Base-by-base conservation (phyloP, 805 yeast species). In the Candida golubevii region DNA sequence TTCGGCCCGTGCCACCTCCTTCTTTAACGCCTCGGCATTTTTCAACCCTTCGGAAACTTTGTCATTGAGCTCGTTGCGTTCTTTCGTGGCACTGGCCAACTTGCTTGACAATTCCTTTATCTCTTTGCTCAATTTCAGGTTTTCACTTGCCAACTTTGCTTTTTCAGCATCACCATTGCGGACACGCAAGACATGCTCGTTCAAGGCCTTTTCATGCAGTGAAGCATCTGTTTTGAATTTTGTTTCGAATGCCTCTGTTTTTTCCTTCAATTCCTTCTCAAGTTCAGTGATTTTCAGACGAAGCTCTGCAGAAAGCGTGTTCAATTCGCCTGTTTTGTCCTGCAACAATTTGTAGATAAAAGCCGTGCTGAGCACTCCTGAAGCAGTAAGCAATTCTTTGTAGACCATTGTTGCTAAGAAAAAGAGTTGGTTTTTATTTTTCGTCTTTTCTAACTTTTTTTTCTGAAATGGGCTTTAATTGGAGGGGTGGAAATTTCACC, bases 311-410 rank as follows among this genome's bases (percentile, higher is more conserved):
- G 42, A 32, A 13, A 38, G 18, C n/a, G 39, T 13, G 23, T 37
- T 26, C 28, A 44, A 36, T 29, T 40, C 43, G 10, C 35, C 45
- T 7, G 43, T 33, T 18, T 47, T 39, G 23, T 39, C 43, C 30
- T 45, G 42, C 43, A 40, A 43, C 43, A 47, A 37, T 32, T 38
- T 36, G 31, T 43, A 47, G 35, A 45, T 39, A 32, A 44, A 32
- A 8, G 42, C 46, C 11, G 47, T 42, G 10, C 47, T 42, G 30
- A 47, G 26, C 12, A 45, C 42, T 6, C 45, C 43, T n/a, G 43
- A 14, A 8, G 36, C 38, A 15, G 41, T 27, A 10, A 47, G 10
- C 35, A 41, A 44, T 39, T 47, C 50, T 44, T 33, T 38, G 12
- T 42, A 42, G 23, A 42, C 46, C 46, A 42, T 42, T 12, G 34